phyloP scores from a whole-genome alignment of 2,329 filamentous ascomycete genomes.

The Beauveria varroae region DNA sequence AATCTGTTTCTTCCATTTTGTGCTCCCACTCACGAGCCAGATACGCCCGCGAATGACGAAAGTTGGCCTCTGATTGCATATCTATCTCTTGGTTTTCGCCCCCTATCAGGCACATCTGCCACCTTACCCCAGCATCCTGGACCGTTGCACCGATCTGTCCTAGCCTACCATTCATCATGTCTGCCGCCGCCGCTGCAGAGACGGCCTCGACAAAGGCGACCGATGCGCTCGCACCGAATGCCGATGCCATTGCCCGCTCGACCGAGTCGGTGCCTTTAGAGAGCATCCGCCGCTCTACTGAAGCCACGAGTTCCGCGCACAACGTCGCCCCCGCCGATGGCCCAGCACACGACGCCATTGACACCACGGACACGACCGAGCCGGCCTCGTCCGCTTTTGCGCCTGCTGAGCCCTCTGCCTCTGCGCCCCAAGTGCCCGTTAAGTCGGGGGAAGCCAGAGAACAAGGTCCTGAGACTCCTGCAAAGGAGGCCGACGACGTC shows the following conservation, averaged over 20 bases:
- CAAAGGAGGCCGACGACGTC: conserved; percentile 28
- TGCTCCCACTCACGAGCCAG: neutral
- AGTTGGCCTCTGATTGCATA: neutral
- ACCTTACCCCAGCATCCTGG: neutral
- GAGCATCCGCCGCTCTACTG: conserved; percentile 7
- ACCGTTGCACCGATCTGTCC: neutral
- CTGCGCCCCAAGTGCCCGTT: conserved; percentile 15
- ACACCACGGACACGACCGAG: neutral
- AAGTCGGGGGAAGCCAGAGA: conserved; percentile 23
- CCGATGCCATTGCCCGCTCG: neutral
- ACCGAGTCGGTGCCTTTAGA: conserved; percentile 4
- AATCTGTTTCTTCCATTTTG: neutral
- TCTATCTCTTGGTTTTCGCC: neutral
- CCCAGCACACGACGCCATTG: neutral
- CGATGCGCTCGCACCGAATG: neutral
- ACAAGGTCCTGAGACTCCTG: conserved; percentile 19
- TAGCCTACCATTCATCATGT: conserved; percentile 1
- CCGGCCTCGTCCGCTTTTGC: neutral
- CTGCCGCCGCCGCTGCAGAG: neutral
- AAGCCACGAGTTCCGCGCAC: conserved; percentile 6
- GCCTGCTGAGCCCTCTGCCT: conserved; percentile 11
- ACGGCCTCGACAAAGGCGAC: neutral
- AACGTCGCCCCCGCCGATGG: conserved; percentile 4
- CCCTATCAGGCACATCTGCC: conserved; percentile 2
- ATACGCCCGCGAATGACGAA: neutral